Evolutionary conservation across 2,329 filamentous ascomycete genomes (phyloP).

Genomic region (Pseudohalonectria lignicola): DNA sequence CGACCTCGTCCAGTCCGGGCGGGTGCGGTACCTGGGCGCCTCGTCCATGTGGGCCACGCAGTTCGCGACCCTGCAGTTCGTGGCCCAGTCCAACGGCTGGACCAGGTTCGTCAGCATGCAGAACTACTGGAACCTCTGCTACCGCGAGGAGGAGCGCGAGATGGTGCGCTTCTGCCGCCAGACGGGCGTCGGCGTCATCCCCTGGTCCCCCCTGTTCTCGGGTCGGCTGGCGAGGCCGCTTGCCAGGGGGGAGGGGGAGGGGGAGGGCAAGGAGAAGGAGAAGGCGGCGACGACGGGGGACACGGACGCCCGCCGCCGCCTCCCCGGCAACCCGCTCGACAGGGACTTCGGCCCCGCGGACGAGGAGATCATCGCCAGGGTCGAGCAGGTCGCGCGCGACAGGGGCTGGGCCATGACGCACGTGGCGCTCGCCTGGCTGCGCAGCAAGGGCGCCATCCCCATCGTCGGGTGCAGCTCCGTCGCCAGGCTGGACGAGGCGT

Average conservation of each 20-base stretch:
- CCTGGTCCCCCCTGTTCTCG: slow-evolving; percentile 22
- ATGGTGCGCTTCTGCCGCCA: slow-evolving; percentile 22
- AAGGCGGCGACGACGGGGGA: slow-evolving; percentile 9
- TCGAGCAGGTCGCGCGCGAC: slow-evolving; percentile 9
- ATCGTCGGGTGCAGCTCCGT: slow-evolving; percentile 51
- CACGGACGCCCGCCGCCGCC: not conserved
- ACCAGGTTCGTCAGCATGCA: slow-evolving; percentile 45
- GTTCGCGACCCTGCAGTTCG: slow-evolving; percentile 33
- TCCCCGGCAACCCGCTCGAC: slow-evolving; percentile 3
- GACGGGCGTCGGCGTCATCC: slow-evolving; percentile 22
- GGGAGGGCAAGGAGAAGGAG: slow-evolving; percentile 4
- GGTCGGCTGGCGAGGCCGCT: slow-evolving; percentile 18
- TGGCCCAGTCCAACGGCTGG: slow-evolving; percentile 39
- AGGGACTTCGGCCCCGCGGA: slow-evolving; percentile 6
- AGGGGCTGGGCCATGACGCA: slow-evolving; percentile 20
- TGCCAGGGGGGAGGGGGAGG: slow-evolving; percentile 4
- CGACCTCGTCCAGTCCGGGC: slow-evolving; percentile 40
- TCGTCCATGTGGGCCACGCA: slow-evolving; percentile 31
- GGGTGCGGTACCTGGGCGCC: slow-evolving; percentile 35
- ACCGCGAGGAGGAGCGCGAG: slow-evolving; percentile 42
- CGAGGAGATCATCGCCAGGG: slow-evolving; percentile 9
- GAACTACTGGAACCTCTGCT: slow-evolving; percentile 39
- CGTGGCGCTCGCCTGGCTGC: slow-evolving; percentile 52
- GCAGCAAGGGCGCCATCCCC: slow-evolving; percentile 40
- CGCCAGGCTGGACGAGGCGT: slow-evolving; percentile 48